A percentile compares a stretch with the other conserved stretches of the same genome.
Conservation (phyloP, 163 green algal genomes). For the Scenedesmus sp. region DNA sequence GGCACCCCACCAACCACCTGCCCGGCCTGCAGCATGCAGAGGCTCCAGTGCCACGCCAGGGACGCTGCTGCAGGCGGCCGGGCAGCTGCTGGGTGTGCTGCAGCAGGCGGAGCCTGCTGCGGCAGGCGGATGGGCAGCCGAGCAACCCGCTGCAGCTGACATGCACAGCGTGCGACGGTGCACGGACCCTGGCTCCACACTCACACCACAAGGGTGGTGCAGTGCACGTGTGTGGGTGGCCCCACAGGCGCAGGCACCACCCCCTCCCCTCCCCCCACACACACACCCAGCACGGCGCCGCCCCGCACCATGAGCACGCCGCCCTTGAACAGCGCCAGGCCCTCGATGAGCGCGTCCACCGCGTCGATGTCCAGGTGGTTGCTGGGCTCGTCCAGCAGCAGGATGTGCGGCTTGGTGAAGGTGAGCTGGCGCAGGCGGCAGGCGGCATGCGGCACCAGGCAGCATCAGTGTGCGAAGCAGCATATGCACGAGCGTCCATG, state of each 20-base stretch:
- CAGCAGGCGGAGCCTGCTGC: too few species aligned
- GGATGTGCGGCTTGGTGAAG: slow-evolving; percentile 78
- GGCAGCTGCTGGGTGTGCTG: too few species aligned
- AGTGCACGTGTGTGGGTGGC: neutral
- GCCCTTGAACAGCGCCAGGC: slow-evolving; percentile 83
- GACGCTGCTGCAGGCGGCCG: too few species aligned
- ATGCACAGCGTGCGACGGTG: too few species aligned
- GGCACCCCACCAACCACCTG: too few species aligned
- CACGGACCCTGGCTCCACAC: too few species aligned
- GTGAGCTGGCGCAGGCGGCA: slow-evolving; percentile 60
- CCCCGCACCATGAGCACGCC: slow-evolving; percentile 90
- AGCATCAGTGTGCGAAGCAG: neutral
- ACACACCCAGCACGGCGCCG: neutral
- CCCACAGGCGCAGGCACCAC: too few species aligned
- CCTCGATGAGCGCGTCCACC: slow-evolving; percentile 92
- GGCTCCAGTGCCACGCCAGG: too few species aligned
- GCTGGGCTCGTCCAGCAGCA: slow-evolving; percentile 85
- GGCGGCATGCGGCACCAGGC: neutral
- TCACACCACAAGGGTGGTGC: neutral
- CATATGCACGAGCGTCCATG: too few species aligned
- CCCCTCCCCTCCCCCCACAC: neutral
- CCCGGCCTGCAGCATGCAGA: too few species aligned
- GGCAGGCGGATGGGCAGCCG: too few species aligned
- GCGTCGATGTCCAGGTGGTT: slow-evolving; percentile 98
- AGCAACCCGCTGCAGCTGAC: too few species aligned